A percentile compares a stretch with the other conserved stretches of the same genome.
These are phyloP conservation scores for Leccinum boreale DNA, from an alignment of 768 basidiomycete species.

Conservation along the genomic window DNA sequence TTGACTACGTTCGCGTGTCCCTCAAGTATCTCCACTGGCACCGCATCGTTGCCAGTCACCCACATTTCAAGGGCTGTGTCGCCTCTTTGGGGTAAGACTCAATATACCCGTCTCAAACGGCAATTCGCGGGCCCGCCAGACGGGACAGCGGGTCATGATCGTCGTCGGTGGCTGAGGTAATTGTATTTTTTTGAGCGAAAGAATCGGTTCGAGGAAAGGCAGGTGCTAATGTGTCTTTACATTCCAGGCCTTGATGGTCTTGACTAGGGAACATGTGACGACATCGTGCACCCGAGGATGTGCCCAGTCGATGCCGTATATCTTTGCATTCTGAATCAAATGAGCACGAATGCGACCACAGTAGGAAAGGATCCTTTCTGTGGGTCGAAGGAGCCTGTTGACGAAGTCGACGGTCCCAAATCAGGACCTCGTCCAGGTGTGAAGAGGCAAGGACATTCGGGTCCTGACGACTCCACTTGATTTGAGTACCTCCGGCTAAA, in stretches of 20 bases:
- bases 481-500: slow-evolving; percentile 84
- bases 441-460: slow-evolving; percentile 85
- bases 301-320: slow-evolving; percentile 98
- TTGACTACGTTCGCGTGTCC: slow-evolving; percentile 95
- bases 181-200: slow-evolving; percentile 9
- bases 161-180: slow-evolving; percentile 40
- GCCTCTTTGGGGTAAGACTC: slow-evolving; percentile 87
- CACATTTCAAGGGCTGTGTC: slow-evolving; percentile 86
- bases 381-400: background rate
- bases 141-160: slow-evolving; percentile 80
- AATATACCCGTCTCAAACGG: slow-evolving; percentile 91
- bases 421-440: slow-evolving; percentile 79
- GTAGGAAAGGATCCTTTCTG: slow-evolving; percentile 89
- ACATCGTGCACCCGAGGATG: slow-evolving; percentile 73
- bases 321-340: slow-evolving; percentile 70
- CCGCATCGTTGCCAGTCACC: slow-evolving; percentile 31
- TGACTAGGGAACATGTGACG: slow-evolving; percentile 93
- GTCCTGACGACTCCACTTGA: slow-evolving; percentile 94
- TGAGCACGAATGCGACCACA: slow-evolving; percentile 70
- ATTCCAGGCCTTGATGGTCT: slow-evolving; percentile 85
- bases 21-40: slow-evolving; percentile 71
- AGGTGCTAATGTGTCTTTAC: slow-evolving; percentile 19
- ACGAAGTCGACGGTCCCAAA: slow-evolving; percentile 92
- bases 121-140: slow-evolving; percentile 90
- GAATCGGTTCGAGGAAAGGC: slow-evolving; percentile 11